Evolutionary conservation across 139 green algal genomes (phyloP).

Genomic region (Haematococcus sp.): DNA sequence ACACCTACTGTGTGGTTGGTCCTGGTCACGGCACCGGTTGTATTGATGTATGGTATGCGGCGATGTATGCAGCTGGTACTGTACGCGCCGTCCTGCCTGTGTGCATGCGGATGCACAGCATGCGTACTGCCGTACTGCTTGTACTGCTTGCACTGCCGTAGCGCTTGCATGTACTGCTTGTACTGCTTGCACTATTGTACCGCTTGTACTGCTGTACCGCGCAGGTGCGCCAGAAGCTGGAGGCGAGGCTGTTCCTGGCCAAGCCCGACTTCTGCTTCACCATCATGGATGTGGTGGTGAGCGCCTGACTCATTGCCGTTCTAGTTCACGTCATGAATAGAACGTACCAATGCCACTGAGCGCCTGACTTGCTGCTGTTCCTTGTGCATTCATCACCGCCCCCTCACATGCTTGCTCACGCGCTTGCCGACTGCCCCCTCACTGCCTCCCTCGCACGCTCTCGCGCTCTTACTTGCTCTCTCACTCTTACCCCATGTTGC

Average conservation of each 20-base stretch:
- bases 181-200: neutral
- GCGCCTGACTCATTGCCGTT: neutral
- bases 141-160: neutral
- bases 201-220: neutral
- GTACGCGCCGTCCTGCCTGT: no score
- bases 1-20: no score
- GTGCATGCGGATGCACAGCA: no score
- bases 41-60: no score
- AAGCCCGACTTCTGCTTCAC: conserved; percentile 55
- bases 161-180: conserved; percentile 4
- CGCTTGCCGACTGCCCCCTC: no score
- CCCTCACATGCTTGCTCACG: neutral
- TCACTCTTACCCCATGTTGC: no score
- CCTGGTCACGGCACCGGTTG: no score
- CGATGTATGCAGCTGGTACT: no score
- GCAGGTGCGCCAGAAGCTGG: conserved; percentile 37
- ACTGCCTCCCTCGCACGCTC: no score
- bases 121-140: neutral
- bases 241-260: conserved; percentile 44
- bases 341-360: no score
- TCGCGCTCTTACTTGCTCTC: no score
- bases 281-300: conserved; percentile 48
- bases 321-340: neutral
- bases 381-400: neutral
- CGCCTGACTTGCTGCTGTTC: no score